Evolutionary conservation across 192 early-diverging fungal species (phyloP).

Genomic region (Funneliformis mosseae): DNA sequence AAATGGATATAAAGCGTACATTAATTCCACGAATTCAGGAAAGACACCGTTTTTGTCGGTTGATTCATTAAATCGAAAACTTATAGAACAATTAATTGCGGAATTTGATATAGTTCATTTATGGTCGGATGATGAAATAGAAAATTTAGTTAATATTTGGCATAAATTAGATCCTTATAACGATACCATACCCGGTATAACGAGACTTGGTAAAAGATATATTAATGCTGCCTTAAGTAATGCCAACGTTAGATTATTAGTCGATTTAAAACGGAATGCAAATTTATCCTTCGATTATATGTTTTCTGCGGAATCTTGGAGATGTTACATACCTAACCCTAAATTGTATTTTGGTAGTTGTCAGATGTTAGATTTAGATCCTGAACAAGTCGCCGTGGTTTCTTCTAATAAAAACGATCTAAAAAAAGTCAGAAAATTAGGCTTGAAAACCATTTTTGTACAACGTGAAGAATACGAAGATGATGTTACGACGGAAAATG

Average conservation of each 20-base stretch:
- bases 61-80: background rate
- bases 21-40: background rate
- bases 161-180: background rate
- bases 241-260: background rate
- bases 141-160: background rate
- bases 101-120: slow-evolving; percentile 6
- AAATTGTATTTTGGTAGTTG: background rate
- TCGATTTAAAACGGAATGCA: background rate
- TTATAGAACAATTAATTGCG: background rate
- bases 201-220: background rate
- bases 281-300: slow-evolving; percentile 3
- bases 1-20: background rate
- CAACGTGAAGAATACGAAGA: background rate
- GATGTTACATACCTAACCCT: background rate
- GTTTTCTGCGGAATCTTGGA: background rate
- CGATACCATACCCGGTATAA: background rate
- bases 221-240: background rate
- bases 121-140: background rate
- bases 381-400: background rate
- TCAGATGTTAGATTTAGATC: background rate
- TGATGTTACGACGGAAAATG: background rate
- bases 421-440: background rate
- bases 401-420: background rate
- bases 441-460: background rate
- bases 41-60: background rate